These are phyloP conservation scores for Podila verticillata DNA, from an alignment of 192 early-diverging fungal species.

Conservation along the genomic window DNA sequence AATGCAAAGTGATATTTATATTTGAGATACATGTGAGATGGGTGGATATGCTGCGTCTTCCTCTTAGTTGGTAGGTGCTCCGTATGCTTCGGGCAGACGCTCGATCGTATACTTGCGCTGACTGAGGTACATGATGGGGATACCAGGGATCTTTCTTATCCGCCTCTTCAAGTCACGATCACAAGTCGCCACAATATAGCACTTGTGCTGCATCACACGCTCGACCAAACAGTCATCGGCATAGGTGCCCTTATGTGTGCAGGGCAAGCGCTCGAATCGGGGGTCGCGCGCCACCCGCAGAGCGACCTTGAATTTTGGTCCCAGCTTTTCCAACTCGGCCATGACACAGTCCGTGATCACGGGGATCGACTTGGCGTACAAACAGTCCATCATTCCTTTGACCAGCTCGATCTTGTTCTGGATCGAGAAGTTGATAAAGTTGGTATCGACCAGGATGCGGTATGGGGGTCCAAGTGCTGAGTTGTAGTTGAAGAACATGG, in stretches of 20 bases:
- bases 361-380: slow-evolving; percentile 97
- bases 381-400: slow-evolving; percentile 98
- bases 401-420: slow-evolving; percentile 98
- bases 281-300: slow-evolving; percentile 95
- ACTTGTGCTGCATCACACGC: slow-evolving; percentile 90
- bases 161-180: slow-evolving; percentile 95
- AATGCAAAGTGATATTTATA: background rate
- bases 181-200: slow-evolving; percentile 99
- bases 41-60: background rate
- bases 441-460: slow-evolving; percentile 96
- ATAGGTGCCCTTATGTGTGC: slow-evolving; percentile 98
- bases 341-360: slow-evolving; percentile 99
- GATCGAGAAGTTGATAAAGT: slow-evolving; percentile 99
- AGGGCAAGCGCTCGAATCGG: slow-evolving; percentile 95
- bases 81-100: slow-evolving; percentile 83
- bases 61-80: slow-evolving; percentile 46
- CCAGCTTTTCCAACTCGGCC: slow-evolving; percentile 98
- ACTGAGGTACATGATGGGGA: slow-evolving; percentile 97
- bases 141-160: slow-evolving; percentile 95
- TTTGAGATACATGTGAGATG: background rate
- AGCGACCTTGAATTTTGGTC: slow-evolving; percentile 95
- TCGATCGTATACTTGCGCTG: slow-evolving; percentile 93
- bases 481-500: slow-evolving; percentile 98
- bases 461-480: slow-evolving; percentile 95
- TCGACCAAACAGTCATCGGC: slow-evolving; percentile 99